Base-by-base conservation (phyloP, 257 asterid genomes). In the Rehmannia glutinosa region DNA sequence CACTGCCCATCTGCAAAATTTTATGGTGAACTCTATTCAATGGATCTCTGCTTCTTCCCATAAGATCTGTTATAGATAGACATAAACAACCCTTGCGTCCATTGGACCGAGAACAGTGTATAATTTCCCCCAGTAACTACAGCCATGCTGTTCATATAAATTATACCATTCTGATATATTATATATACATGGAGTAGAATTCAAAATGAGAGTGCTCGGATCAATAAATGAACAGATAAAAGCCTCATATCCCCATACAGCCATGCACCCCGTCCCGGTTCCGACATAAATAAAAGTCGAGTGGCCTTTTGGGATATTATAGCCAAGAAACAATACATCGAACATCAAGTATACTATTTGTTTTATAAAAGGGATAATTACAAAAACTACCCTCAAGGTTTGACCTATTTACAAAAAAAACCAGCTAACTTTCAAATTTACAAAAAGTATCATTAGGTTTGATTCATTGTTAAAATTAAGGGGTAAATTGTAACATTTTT, bases 201-300 rank as follows among this genome's bases (percentile, higher is more conserved):
- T n/a, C n/a, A n/a, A 59, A 30, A 71, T 57, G 70, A 76, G 63
- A 65, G 64, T 70, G 71, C 76, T 35, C 62, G 60, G 55, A 76
- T 65, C 77, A 82, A 67, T 73, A 61, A 71, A 75, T 74, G 74
- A 62, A 64, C 46, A 56, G 74, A 70, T 57, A 70, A 74, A 45
- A 12, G 56, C 66, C 72, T 43, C 46, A 16, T 53, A 57, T 52
- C 13, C 83, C 84, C 90, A 83, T 81, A 46, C 81, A 60, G 70
- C 55, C 57, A 68, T 62, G 75, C 78, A 69, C 66, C 78, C 71
- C 65, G 5, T 41, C 47, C 67, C 36, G 16, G 20, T 42, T 19
- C 49, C 49, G 20, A 42, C 49, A 42, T 12, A 42, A 13, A 12
- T 42, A 13, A 42, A 42, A 42, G 19, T 42, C 49, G 16, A 5